Percentiles rank a stretch among this genome's conserved stretches.
These are phyloP conservation scores for Trichoderma arundinaceum DNA, from an alignment of 2,329 filamentous ascomycete species.

Conservation along the genomic window DNA sequence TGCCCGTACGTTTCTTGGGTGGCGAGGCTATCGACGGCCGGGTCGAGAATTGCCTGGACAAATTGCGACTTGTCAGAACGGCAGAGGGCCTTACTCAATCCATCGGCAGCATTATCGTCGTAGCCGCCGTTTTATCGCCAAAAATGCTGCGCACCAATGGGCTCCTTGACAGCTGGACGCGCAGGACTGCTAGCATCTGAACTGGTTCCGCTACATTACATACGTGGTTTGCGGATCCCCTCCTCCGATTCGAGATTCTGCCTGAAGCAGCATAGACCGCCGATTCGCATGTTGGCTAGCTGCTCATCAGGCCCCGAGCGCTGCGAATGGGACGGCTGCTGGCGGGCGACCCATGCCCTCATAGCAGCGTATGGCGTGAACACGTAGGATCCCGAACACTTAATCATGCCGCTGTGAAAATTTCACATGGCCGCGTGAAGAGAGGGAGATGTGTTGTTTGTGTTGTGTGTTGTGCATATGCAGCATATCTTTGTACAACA, in stretches of 20 bases:
- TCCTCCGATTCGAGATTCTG: not conserved
- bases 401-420: not conserved
- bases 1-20: not conserved
- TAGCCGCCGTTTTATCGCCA: conserved; percentile 21
- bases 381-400: conserved; percentile 24
- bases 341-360: conserved; percentile 4
- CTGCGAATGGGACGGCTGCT: conserved; percentile 7
- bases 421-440: not conserved
- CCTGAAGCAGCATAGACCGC: not conserved
- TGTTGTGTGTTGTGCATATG: not conserved
- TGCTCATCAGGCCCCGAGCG: not conserved
- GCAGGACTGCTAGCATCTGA: conserved; percentile 1
- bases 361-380: conserved; percentile 24
- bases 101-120: conserved; percentile 16
- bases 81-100: not conserved
- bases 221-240: conserved; percentile 24
- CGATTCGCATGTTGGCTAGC: conserved; percentile 9
- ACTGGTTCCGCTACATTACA: conserved; percentile 18
- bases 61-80: not conserved
- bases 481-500: conserved; percentile 27
- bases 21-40: conserved; percentile 10
- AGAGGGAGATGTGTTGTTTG: not conserved
- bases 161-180: conserved; percentile 28
- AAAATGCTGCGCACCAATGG: conserved; percentile 21
- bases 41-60: not conserved